Percentiles rank a stretch among this genome's conserved stretches.
Evolutionary conservation across 176 grass and related monocot genomes (phyloP).

Genomic region (Ensete ventricosum): DNA sequence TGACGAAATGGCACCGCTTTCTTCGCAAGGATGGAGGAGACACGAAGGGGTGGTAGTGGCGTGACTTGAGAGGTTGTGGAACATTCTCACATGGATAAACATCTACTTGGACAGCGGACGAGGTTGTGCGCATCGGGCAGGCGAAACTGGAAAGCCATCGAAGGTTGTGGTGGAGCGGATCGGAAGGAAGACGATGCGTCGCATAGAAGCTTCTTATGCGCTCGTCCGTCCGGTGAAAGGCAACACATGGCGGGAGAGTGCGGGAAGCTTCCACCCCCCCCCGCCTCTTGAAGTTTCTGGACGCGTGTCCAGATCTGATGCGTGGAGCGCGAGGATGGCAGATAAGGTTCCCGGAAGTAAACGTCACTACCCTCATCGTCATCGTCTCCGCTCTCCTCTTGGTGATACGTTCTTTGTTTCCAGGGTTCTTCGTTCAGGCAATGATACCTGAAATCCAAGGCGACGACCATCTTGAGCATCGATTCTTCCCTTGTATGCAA

Average conservation of each 20-base stretch:
- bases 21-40: not conserved
- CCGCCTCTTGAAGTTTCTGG: not conserved
- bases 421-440: too few species aligned
- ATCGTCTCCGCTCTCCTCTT: too few species aligned
- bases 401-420: too few species aligned
- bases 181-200: not conserved
- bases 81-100: not conserved
- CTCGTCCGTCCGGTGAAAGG: too few species aligned
- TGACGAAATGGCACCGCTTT: not conserved
- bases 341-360: too few species aligned
- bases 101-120: not conserved
- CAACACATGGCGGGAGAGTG: not conserved
- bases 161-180: not conserved
- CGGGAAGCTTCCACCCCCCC: not conserved
- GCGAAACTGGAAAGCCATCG: not conserved
- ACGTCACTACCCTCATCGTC: too few species aligned
- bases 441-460: too few species aligned
- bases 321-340: not conserved
- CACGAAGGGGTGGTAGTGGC: too few species aligned
- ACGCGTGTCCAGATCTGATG: not conserved
- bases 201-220: not conserved
- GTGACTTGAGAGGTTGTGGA: not conserved
- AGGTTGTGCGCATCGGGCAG: not conserved
- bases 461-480: too few species aligned
- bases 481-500: too few species aligned